phyloP scores from a whole-genome alignment of 805 yeast genomes.

The Barnettozyma salicaria region DNA sequence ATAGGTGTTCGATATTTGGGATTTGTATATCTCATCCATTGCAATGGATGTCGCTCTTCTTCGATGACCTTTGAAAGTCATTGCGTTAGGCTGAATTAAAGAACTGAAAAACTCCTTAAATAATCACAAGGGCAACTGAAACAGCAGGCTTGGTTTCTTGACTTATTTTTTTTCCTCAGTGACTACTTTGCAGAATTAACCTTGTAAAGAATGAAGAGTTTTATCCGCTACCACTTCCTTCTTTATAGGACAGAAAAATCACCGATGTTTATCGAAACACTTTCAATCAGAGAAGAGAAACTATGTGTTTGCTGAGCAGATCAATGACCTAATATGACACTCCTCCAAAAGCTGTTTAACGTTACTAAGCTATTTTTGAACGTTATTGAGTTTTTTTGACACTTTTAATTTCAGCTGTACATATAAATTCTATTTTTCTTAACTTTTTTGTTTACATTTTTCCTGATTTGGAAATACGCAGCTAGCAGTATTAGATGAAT shows the following conservation, averaged over 20 bases:
- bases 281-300: too few species aligned
- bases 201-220: too few species aligned
- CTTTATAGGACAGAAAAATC: too few species aligned
- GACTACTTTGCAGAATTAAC: too few species aligned
- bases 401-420: neutral
- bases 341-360: too few species aligned
- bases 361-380: too few species aligned
- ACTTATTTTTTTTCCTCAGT: too few species aligned
- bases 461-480: conserved; percentile 10
- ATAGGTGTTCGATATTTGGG: conserved; percentile 17
- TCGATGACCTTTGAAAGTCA: conserved; percentile 21
- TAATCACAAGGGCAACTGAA: neutral
- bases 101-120: neutral
- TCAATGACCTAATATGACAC: too few species aligned
- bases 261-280: too few species aligned
- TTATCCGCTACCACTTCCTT: too few species aligned
- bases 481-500: too few species aligned
- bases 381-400: neutral
- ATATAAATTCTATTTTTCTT: neutral
- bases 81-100: conserved; percentile 1
- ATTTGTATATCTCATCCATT: conserved; percentile 13
- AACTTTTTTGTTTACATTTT: conserved; percentile 12
- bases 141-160: neutral
- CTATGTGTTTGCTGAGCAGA: too few species aligned
- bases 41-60: conserved; percentile 27